Conservation (phyloP, 768 basidiomycete genomes). For the Antrodiella citrinella region DNA sequence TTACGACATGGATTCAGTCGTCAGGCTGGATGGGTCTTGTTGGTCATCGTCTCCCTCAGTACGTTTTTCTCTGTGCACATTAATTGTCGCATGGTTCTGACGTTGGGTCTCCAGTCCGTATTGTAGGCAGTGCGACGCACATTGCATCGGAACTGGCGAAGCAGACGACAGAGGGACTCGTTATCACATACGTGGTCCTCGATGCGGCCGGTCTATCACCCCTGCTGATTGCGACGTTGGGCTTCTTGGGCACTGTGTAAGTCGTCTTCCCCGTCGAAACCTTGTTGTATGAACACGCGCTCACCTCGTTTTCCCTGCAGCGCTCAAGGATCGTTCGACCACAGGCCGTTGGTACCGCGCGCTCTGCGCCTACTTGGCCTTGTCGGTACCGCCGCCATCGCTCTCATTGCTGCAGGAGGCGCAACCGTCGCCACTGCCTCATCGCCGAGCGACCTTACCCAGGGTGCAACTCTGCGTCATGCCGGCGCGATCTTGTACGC, state of each 20-base stretch:
- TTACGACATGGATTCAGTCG: conserved; percentile 48
- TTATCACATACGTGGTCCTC: conserved; percentile 42
- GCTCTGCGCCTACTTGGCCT: conserved; percentile 22
- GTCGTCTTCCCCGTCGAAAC: conserved; percentile 8
- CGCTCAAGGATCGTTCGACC: background rate
- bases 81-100: conserved; percentile 3
- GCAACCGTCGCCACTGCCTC: conserved; percentile 10
- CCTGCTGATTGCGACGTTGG: conserved; percentile 28
- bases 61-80: conserved; percentile 19
- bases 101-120: conserved; percentile 44
- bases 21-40: conserved; percentile 58
- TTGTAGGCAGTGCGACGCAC: conserved; percentile 48
- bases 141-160: conserved; percentile 44
- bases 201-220: conserved; percentile 33
- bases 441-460: conserved; percentile 12
- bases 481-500: conserved; percentile 27
- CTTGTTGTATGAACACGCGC: background rate
- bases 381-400: conserved; percentile 20
- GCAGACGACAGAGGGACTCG: conserved; percentile 32
- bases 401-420: conserved; percentile 27
- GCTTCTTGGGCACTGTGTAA: conserved; percentile 28
- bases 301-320: background rate
- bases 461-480: conserved; percentile 22
- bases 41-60: conserved; percentile 53
- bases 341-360: background rate